Conservation (phyloP, 371 early-diverging fungal genomes). For the Encephalitozoon intestinalis region DNA sequence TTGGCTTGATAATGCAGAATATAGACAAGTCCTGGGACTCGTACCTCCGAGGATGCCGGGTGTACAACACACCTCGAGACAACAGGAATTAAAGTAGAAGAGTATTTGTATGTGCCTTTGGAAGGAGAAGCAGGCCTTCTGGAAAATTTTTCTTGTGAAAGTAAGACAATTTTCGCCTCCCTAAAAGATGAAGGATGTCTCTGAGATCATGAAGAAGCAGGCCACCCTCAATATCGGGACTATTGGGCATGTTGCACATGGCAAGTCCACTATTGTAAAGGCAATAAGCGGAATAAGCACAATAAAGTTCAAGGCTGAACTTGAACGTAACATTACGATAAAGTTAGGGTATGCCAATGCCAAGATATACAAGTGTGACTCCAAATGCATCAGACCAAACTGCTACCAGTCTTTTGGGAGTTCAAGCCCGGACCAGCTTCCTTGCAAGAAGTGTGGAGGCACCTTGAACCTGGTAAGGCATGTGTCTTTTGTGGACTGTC, state of each 20-base stretch:
- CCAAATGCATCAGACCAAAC: slow-evolving; percentile 56
- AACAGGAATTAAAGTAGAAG: background rate
- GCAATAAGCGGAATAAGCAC: slow-evolving; percentile 97
- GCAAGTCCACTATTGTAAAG: slow-evolving; percentile 97
- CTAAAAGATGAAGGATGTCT: slow-evolving; percentile 4
- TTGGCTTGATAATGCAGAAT: background rate
- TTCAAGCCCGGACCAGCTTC: slow-evolving; percentile 66
- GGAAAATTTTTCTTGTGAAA: background rate
- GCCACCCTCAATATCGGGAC: slow-evolving; percentile 97
- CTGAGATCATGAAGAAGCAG: slow-evolving; percentile 42
- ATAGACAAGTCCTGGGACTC: background rate
- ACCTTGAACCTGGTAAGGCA: slow-evolving; percentile 65
- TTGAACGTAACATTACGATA: slow-evolving; percentile 99
- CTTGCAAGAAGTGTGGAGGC: slow-evolving; percentile 83
- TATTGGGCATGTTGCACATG: slow-evolving; percentile 99
- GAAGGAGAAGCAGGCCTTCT: background rate
- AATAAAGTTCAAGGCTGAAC: slow-evolving; percentile 94
- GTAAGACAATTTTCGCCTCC: background rate
- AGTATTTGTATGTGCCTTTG: background rate
- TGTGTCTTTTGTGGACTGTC: slow-evolving; percentile 99
- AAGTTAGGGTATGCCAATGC: slow-evolving; percentile 99
- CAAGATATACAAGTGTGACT: slow-evolving; percentile 67
- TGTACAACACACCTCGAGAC: background rate
- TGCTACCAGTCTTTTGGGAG: slow-evolving; percentile 53
- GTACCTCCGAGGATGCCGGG: background rate